These are phyloP conservation scores for Komagataella pseudopastoris DNA, from an alignment of 805 yeast genomes.

Conservation along the genomic window DNA sequence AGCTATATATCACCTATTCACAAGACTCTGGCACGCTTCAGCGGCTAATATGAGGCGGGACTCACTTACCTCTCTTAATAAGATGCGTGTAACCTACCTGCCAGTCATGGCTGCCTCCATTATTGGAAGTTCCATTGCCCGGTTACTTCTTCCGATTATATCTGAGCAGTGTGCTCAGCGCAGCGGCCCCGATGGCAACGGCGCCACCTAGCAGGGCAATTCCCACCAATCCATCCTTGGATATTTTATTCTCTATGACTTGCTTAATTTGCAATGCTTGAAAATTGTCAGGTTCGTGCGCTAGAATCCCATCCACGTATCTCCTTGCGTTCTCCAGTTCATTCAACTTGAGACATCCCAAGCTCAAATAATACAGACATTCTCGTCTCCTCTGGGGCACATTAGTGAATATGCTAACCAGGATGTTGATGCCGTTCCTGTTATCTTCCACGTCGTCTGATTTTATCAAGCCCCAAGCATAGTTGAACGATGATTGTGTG, in stretches of 20 bases:
- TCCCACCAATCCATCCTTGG: slow-evolving; percentile 76
- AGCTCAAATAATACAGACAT: slow-evolving; percentile 72
- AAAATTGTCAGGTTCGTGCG: slow-evolving; percentile 71
- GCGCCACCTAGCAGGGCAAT: slow-evolving; percentile 79
- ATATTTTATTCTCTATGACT: slow-evolving; percentile 72
- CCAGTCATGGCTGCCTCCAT: neutral
- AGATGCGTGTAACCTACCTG: neutral
- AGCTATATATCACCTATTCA: too few relatives aligned
- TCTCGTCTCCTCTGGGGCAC: slow-evolving; percentile 81
- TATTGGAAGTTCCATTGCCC: neutral
- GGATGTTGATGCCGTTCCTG: slow-evolving; percentile 63
- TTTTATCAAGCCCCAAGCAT: slow-evolving; percentile 92
- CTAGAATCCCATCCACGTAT: slow-evolving; percentile 65
- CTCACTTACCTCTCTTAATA: too few relatives aligned
- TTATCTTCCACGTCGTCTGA: slow-evolving; percentile 50
- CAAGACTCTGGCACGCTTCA: too few relatives aligned
- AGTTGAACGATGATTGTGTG: slow-evolving; percentile 79
- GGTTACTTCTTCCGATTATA: slow-evolving; percentile 7
- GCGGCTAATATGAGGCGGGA: too few relatives aligned
- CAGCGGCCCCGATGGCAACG: slow-evolving; percentile 73
- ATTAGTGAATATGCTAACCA: slow-evolving; percentile 58
- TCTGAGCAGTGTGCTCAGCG: slow-evolving; percentile 26
- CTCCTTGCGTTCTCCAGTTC: slow-evolving; percentile 78
- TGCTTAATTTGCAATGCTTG: slow-evolving; percentile 65
- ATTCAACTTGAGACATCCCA: slow-evolving; percentile 82